These are phyloP conservation scores for Calonectria pseudoreteaudii DNA, from an alignment of 2,329 filamentous ascomycete species.

Conservation along the genomic window DNA sequence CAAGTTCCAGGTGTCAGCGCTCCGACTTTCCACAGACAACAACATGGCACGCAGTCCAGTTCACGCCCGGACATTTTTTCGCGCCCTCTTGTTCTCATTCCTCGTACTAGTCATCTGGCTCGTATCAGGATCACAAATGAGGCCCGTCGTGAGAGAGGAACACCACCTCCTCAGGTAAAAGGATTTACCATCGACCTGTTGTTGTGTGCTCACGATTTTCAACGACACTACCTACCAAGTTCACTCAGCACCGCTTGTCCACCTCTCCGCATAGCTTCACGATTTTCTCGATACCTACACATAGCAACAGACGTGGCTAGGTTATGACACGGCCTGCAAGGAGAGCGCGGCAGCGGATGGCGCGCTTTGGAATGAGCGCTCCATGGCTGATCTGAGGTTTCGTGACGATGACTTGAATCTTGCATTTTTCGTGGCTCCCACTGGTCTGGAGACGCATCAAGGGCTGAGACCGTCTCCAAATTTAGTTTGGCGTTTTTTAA, in stretches of 20 bases:
- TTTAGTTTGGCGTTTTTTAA: constrained; percentile 38
- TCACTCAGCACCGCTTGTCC: constrained; percentile 5
- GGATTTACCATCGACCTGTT: neutral
- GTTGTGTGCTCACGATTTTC: neutral
- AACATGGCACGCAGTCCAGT: constrained; percentile 33
- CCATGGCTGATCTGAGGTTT: constrained; percentile 26
- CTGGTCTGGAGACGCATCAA: constrained; percentile 61
- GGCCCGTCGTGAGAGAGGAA: constrained; percentile 25
- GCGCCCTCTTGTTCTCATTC: constrained; percentile 56
- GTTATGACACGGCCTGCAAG: neutral
- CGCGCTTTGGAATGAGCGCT: constrained; percentile 23
- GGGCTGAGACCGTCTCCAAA: constrained; percentile 66
- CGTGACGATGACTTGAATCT: constrained; percentile 29
- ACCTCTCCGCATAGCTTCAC: constrained; percentile 10
- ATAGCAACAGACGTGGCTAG: neutral
- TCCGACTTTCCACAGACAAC: constrained; percentile 37
- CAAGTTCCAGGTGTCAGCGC: constrained; percentile 58
- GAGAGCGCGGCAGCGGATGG: neutral
- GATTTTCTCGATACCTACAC: constrained; percentile 15
- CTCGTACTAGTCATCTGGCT: constrained; percentile 58
- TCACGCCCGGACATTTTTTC: constrained; percentile 53
- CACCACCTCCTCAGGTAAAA: constrained; percentile 28
- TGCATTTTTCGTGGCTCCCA: constrained; percentile 45
- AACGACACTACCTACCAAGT: constrained; percentile 1
- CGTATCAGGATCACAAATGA: constrained; percentile 50